Base-by-base conservation (phyloP, 352 stramenopile genomes). In the Phytophthora parvispora region DNA sequence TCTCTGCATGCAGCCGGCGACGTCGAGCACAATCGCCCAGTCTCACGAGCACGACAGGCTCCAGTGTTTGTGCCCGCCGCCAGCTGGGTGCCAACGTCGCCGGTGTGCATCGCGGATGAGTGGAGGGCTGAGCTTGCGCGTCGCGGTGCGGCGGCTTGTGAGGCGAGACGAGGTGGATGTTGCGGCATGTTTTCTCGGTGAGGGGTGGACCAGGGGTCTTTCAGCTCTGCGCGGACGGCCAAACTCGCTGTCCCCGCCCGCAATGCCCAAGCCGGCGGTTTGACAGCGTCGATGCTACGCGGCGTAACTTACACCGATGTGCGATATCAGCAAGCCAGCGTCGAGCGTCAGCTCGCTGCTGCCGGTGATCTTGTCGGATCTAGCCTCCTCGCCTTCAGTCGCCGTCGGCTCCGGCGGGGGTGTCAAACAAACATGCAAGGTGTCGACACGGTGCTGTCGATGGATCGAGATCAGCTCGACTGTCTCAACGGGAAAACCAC, bases 41-140 rank as follows among this genome's bases (percentile, higher is more conserved):
- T n/a, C 18, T 22, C 38, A 43, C 1, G 38, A n/a, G 31, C 52
- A 28, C 52, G 32, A n/a, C 20, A 34, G 52, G 24, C 7, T 42
- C 10, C 36, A 27, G 22, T 61, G 54, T 50, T 62, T 62, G 38
- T 62, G 54, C 54, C 52, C 53, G 15, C 36, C 18, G 38, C 38
- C 54, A 53, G 54, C 38, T 61, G 54, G 36, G 16, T 18, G 22
- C 18, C 54, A 38, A 29, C 42, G 38, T 42, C 54, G 27, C 38
- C 53, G 49, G 54, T 8, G 54, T 8, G 20, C 36, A 4, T 24
- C 54, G 12, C 52, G 16, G 54, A 62, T 62, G 38, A 62, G 54
- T 62, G 38, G 36, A 53, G 38, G 54, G 54, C 25, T 52, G 38
- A 20, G 54, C 24, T 27, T 32, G 10, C 18, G 8, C 34, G 34